These are phyloP conservation scores for Phytophthora niederhauseri DNA, from an alignment of 352 stramenopile genomes.

Conservation along the genomic window DNA sequence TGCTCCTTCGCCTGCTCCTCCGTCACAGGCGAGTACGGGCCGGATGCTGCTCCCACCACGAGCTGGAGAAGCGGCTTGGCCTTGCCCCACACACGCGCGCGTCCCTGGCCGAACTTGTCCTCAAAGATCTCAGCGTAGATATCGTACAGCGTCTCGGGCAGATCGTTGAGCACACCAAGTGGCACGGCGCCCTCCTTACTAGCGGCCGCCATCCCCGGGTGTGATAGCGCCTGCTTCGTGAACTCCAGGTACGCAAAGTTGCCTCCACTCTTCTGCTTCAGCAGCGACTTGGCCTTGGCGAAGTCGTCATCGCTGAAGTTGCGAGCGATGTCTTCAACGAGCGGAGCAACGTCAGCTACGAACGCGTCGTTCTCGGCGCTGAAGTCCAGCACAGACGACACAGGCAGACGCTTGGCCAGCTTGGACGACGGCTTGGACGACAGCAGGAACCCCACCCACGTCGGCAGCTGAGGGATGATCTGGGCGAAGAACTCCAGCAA, in stretches of 20 bases:
- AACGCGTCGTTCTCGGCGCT: constrained; percentile 66
- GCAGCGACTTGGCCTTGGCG: constrained; percentile 50
- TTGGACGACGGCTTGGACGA: constrained; percentile 73
- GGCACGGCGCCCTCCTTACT: constrained; percentile 57
- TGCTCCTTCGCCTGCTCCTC: constrained; percentile 70
- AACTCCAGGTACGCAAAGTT: constrained; percentile 87
- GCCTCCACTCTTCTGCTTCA: constrained; percentile 72
- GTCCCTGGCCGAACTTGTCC: constrained; percentile 85
- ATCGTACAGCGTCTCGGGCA: constrained; percentile 81
- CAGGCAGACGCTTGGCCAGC: constrained; percentile 59
- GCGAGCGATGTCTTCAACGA: constrained; percentile 64
- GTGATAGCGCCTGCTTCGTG: constrained; percentile 73
- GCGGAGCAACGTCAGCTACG: constrained; percentile 54
- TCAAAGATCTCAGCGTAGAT: constrained; percentile 90
- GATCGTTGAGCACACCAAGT: constrained; percentile 68
- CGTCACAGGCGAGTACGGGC: constrained; percentile 74
- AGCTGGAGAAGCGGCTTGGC: constrained; percentile 73
- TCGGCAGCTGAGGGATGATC: constrained; percentile 62
- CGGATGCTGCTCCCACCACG: constrained; percentile 68
- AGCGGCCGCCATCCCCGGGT: constrained; percentile 52
- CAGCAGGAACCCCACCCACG: constrained; percentile 75
- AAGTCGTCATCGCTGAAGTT: constrained; percentile 56
- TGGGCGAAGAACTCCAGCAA: constrained; percentile 71
- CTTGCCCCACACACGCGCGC: constrained; percentile 79
- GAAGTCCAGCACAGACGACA: constrained; percentile 80